Conservation (phyloP, 2,329 filamentous ascomycete species). For the Arthrobotrys sinensis region DNA sequence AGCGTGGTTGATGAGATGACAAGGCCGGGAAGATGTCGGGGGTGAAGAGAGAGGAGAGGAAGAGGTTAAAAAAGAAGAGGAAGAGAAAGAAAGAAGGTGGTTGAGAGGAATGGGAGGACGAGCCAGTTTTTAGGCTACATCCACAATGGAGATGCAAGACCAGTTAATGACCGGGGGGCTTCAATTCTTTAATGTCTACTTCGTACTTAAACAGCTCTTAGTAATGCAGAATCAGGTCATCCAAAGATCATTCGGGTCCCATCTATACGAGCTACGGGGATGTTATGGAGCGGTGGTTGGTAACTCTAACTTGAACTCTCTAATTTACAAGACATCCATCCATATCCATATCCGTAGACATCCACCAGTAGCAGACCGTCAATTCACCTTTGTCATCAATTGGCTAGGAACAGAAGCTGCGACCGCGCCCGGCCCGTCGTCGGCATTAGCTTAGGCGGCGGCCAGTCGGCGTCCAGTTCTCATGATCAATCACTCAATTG, state of each 20-base stretch:
- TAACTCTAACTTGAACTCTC: not conserved
- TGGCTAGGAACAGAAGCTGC: constrained; percentile 25
- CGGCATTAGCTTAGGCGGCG: not conserved
- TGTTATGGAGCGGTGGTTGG: not conserved
- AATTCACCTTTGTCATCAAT: constrained; percentile 10
- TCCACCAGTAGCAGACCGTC: too few species aligned
- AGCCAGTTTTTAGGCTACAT: constrained; percentile 37
- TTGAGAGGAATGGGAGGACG: constrained; percentile 13
- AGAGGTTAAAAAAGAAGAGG: constrained; percentile 23
- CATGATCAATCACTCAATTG: constrained; percentile 19
- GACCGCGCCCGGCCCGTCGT: constrained; percentile 9
- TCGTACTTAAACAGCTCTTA: not conserved
- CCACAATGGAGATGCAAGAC: constrained; percentile 8
- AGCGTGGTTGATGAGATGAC: not conserved
- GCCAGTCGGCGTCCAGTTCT: not conserved
- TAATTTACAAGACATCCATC: not conserved
- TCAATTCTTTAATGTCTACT: too few species aligned
- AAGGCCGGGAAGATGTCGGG: constrained; percentile 25
- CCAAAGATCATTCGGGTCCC: not conserved
- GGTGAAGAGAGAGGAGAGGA: constrained; percentile 32
- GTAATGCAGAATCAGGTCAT: constrained; percentile 28
- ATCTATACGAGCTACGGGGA: constrained; percentile 16
- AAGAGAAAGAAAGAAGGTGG: not conserved
- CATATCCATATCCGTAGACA: not conserved
- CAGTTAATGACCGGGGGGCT: not conserved